phyloP scores from a whole-genome alignment of 169 alveolate genomes.

The Eimeria maxima region DNA sequence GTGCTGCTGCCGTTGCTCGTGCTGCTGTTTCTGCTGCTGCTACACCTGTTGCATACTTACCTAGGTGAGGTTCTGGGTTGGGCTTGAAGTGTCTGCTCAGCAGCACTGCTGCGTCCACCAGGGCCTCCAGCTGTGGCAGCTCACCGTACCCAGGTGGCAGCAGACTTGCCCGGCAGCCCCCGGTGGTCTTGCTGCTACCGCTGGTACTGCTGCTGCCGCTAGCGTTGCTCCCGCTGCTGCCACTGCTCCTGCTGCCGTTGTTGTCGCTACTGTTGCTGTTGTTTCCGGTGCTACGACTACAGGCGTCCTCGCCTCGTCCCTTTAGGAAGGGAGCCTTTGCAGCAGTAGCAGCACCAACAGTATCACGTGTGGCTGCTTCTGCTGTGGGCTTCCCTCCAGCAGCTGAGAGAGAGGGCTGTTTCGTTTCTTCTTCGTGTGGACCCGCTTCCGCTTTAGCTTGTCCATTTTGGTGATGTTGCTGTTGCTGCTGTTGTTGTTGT shows the following conservation, averaged over 20 bases:
- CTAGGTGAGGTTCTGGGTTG: not conserved
- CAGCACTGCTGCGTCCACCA: conserved; percentile 57
- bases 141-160: conserved; percentile 52
- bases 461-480: not conserved
- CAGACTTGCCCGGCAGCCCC: not conserved
- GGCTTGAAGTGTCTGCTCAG: conserved; percentile 29
- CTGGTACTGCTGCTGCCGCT: not conserved
- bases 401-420: not conserved
- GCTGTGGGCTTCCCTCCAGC: not conserved
- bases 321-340: not conserved
- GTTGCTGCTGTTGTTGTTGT: not conserved
- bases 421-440: not conserved
- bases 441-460: not conserved
- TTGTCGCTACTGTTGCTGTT: conserved; percentile 17
- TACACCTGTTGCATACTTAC: not conserved
- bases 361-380: not conserved
- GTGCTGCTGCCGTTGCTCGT: not conserved
- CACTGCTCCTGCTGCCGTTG: not conserved
- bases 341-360: not conserved
- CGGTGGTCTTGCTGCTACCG: not conserved
- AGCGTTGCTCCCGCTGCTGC: not conserved
- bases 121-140: conserved; percentile 45
- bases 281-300: too few species aligned
- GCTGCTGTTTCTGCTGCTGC: not conserved
- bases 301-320: not conserved